Percentiles rank a stretch among this genome's conserved stretches.
These are phyloP conservation scores for Alopecurus myosuroides DNA, from an alignment of 176 grass and related monocot species.

Conservation along the genomic window DNA sequence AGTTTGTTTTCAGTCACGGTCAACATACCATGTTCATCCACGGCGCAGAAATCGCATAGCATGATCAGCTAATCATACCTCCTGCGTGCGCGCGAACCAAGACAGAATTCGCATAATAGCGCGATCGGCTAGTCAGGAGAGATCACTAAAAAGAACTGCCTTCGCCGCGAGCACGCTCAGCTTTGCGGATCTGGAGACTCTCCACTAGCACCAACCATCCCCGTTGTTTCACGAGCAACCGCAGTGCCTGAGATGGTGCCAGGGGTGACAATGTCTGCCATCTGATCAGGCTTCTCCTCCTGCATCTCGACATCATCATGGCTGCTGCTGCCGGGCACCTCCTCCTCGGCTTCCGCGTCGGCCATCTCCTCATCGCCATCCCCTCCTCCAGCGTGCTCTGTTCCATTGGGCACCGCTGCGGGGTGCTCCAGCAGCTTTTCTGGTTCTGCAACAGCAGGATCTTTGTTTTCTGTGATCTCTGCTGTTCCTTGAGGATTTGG, in stretches of 20 bases:
- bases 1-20: too few relatives aligned
- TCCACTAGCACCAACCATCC: slow-evolving; percentile 7
- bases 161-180: background rate
- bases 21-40: too few relatives aligned
- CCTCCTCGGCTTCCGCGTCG: slow-evolving; percentile 50
- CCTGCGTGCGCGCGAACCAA: background rate
- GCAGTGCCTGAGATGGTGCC: slow-evolving; percentile 8
- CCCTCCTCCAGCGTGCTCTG: slow-evolving; percentile 30
- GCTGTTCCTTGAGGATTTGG: slow-evolving; percentile 26
- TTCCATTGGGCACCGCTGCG: slow-evolving; percentile 50
- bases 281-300: slow-evolving; percentile 49
- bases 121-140: background rate
- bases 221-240: slow-evolving; percentile 22
- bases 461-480: slow-evolving; percentile 28
- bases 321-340: background rate
- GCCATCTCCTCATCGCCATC: slow-evolving; percentile 86
- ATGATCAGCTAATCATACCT: background rate
- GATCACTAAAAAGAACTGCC: background rate
- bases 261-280: background rate
- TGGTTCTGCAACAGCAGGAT: slow-evolving; percentile 21
- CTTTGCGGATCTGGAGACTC: slow-evolving; percentile 16
- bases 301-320: slow-evolving; percentile 53
- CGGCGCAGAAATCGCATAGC: background rate
- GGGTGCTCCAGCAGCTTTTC: slow-evolving; percentile 23
- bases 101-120: background rate